Evolutionary conservation across 495 filamentous ascomycete genomes (phyloP).

Genomic region (Chaetomium cochliodes): DNA sequence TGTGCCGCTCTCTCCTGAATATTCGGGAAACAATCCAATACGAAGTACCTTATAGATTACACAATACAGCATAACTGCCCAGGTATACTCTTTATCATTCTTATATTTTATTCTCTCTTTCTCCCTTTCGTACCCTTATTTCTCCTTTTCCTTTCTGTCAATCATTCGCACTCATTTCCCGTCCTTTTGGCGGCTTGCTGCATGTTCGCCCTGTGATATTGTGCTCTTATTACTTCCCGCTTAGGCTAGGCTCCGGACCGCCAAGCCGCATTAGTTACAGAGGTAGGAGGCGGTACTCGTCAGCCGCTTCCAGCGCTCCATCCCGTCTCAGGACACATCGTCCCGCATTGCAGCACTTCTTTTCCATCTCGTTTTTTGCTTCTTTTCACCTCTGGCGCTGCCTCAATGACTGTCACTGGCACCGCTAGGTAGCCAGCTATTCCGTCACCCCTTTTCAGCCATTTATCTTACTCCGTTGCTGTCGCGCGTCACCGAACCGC

Average conservation of each 20-base stretch:
- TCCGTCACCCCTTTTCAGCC: background rate
- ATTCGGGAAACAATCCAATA: background rate
- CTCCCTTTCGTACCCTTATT: too few relatives aligned
- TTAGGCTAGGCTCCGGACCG: background rate
- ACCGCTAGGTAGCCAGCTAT: conserved; percentile 24
- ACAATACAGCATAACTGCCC: background rate
- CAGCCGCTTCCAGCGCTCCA: conserved; percentile 5
- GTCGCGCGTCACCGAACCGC: conserved; percentile 11
- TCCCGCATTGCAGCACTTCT: conserved; percentile 5
- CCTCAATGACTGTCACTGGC: conserved; percentile 20
- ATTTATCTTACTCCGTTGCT: background rate
- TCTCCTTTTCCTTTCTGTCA: too few relatives aligned
- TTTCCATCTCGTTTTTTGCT: background rate
- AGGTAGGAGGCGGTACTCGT: background rate
- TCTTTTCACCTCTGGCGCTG: conserved; percentile 1
- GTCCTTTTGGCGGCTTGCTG: background rate
- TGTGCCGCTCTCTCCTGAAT: background rate
- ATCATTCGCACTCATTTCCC: background rate
- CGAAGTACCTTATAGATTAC: too few relatives aligned
- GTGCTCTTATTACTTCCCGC: background rate
- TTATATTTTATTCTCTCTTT: too few relatives aligned
- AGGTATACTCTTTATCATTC: background rate
- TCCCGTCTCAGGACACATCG: conserved; percentile 13
- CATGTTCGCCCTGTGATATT: too few relatives aligned
- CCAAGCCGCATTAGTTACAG: conserved; percentile 13